Conservation (phyloP, 2,329 filamentous ascomycete species). For the Stenocarpella maydis region DNA sequence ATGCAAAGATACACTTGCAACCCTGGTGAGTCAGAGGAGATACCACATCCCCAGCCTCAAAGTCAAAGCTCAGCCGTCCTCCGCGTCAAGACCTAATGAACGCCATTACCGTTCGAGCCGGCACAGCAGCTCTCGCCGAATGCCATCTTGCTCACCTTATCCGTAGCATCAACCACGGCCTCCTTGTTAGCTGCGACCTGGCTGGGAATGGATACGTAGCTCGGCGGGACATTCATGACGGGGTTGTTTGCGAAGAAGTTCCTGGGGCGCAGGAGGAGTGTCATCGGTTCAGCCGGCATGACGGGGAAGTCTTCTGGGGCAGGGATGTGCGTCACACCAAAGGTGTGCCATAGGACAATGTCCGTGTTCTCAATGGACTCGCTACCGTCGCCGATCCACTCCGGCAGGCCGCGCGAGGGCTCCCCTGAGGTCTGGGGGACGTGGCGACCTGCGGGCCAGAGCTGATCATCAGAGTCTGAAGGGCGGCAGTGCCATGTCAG, state of each 20-base stretch:
- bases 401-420: conserved; percentile 74
- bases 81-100: background rate
- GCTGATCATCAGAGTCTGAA: conserved; percentile 78
- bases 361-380: conserved; percentile 81
- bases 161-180: conserved; percentile 55
- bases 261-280: conserved; percentile 76
- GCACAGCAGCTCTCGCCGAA: conserved; percentile 37
- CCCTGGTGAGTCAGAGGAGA: background rate
- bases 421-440: conserved; percentile 88
- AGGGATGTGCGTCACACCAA: conserved; percentile 90
- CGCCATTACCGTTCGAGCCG: background rate
- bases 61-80: background rate
- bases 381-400: conserved; percentile 78
- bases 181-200: conserved; percentile 61
- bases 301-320: conserved; percentile 90
- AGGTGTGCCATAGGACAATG: conserved; percentile 92
- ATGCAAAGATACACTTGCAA: background rate
- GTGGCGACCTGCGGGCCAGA: conserved; percentile 87
- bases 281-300: conserved; percentile 90
- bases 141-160: conserved; percentile 56
- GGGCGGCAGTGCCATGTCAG: conserved; percentile 15
- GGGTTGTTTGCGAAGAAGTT: conserved; percentile 87
- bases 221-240: conserved; percentile 81
- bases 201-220: conserved; percentile 76
- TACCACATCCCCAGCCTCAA: background rate